phyloP scores from a whole-genome alignment of 2,329 filamentous ascomycete species.

The Incumbomyces lentus region DNA sequence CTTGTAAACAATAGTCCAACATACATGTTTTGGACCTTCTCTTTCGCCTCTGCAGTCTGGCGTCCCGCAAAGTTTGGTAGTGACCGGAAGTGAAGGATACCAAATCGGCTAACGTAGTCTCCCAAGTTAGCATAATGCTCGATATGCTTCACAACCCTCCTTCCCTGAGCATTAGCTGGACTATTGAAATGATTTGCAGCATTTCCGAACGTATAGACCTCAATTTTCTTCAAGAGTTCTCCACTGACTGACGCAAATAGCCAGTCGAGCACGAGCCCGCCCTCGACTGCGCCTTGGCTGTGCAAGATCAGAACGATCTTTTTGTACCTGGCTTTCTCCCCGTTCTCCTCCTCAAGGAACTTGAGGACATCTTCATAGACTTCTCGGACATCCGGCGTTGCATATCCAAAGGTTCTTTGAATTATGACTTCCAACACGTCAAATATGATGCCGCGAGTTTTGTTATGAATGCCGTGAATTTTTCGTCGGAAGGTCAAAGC shows the following conservation, averaged over 20 bases:
- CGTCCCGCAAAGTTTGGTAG: not conserved
- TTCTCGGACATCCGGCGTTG: constrained; percentile 53
- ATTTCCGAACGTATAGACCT: constrained; percentile 67
- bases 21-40: constrained; percentile 34
- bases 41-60: not conserved
- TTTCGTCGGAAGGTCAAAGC: constrained; percentile 62
- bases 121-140: constrained; percentile 69
- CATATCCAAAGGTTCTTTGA: constrained; percentile 64
- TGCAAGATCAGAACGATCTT: constrained; percentile 68
- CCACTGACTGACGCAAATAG: constrained; percentile 61
- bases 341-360: constrained; percentile 45
- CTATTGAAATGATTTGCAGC: constrained; percentile 78
- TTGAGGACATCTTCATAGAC: constrained; percentile 54
- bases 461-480: constrained; percentile 64
- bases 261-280: constrained; percentile 64
- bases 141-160: constrained; percentile 54
- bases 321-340: constrained; percentile 31
- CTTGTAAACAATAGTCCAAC: constrained; percentile 40
- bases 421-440: constrained; percentile 69
- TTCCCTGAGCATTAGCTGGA: constrained; percentile 36
- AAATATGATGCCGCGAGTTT: constrained; percentile 62
- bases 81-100: constrained; percentile 48
- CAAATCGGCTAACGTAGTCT: constrained; percentile 66
- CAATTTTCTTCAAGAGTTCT: constrained; percentile 55
- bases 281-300: constrained; percentile 67